Base-by-base conservation (phyloP, 495 filamentous ascomycete genomes). In the Aspergillus carlsbadensis region DNA sequence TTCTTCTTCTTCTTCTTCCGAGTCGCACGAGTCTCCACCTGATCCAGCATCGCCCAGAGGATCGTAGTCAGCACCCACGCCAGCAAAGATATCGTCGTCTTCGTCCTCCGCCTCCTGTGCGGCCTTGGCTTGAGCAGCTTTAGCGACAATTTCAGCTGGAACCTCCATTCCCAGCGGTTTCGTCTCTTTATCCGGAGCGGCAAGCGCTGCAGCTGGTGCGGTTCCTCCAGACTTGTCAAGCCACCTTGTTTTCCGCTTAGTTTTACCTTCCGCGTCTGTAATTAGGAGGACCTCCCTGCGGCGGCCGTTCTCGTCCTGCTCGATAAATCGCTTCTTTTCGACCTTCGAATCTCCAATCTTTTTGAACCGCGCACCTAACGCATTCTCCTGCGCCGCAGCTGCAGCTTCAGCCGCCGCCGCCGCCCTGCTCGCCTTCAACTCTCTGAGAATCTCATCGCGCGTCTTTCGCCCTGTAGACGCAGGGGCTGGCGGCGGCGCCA, bases 281-380 rank as follows among this genome's bases (percentile, higher is more conserved):
- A 91, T 88, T 55, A 96, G 86, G 52, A 97, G 77, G 3, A 97
- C 84, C 66, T 97, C 90, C 45, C 90, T 76, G 5, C 92, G 87
- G 53, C 84, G 83, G 0, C 75, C 75, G 26, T 59, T 75, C 51
- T 82, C 78, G 62, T 95, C 89, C 46, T 76, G 76, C 72, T 96
- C 91, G 57, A 95, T 84, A 65, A 88, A 84, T 0, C 86, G 83
- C 36, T 82, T 82, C 63, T 87, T 84, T 62, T 84, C 81, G 8
- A 74, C 66, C 57, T 76, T 47, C 29, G 79, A 79, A 0, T 87
- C 86, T 54, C 57, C 63, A 43, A 98, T 82, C 69, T 88, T 96
- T 59, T 86, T 89, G 77, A 97, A 98, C 61, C 82, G 89, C 0
- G 83, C 75, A 3, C 90, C 89, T 6, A 98, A 71, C 35, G 70